A percentile compares a stretch with the other conserved stretches of the same genome.
These are phyloP conservation scores for Aphanomyces stellatus DNA, from an alignment of 352 stramenopile genomes.

Conservation along the genomic window DNA sequence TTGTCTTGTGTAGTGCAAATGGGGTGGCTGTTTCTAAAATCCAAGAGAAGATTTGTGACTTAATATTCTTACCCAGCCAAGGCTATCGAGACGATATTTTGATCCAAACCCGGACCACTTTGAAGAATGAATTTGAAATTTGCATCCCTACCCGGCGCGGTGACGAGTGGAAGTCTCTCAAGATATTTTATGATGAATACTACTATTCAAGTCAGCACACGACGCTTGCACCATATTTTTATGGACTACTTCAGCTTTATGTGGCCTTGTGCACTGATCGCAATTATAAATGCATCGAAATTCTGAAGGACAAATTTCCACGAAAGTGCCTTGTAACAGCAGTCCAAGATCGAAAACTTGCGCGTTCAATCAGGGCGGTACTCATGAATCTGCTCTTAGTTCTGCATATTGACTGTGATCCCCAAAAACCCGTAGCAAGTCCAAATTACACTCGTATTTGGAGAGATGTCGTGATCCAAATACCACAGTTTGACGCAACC, in stretches of 20 bases:
- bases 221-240: constrained; percentile 56
- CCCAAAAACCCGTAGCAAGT: constrained; percentile 44
- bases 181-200: constrained; percentile 57
- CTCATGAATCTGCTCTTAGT: constrained; percentile 62
- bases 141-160: constrained; percentile 20
- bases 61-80: constrained; percentile 51
- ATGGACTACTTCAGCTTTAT: constrained; percentile 60
- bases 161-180: constrained; percentile 38
- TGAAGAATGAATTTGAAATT: background rate
- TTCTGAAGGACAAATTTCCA: constrained; percentile 53
- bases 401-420: constrained; percentile 62
- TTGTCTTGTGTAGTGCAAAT: constrained; percentile 53
- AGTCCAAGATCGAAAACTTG: constrained; percentile 38
- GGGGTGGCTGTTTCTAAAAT: constrained; percentile 58
- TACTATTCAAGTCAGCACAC: constrained; percentile 39
- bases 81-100: constrained; percentile 51
- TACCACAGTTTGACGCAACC: background rate
- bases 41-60: constrained; percentile 63
- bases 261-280: constrained; percentile 58
- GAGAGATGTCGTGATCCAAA: constrained; percentile 24
- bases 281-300: constrained; percentile 74
- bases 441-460: constrained; percentile 67
- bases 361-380: constrained; percentile 49
- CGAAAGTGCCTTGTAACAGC: constrained; percentile 40
- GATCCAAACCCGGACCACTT: constrained; percentile 40